Evolutionary conservation across 805 yeast genomes (phyloP), one percentile per base, ranked within the genome.

Genomic region (Maudiozyma serrabonitensis): DNA sequence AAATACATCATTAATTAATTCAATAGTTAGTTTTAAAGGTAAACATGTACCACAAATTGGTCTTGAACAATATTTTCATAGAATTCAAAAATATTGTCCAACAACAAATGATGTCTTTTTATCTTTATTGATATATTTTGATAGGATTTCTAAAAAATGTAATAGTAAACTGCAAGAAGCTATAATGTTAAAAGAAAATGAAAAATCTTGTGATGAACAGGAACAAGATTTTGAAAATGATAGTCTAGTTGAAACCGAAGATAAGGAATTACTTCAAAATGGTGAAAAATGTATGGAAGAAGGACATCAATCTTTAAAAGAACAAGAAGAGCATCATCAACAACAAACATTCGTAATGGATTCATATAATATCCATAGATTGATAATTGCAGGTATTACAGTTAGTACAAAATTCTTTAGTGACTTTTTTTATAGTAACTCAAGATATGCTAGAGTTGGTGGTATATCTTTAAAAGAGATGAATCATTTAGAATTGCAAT

Each of bases 91-190:
- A 68, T 93, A 93, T 69, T 93, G 99, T 66, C 98, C 99, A 0
- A 93, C 93, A n/a, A 90, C 99, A 2, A 91, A 91, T 67, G 98
- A 93, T 64, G 98, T 93, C 34, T 93, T 90, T 66, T 70, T 93
- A 45, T 83, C 96, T 38, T 69, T 93, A 35, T 73, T 93, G 58
- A 97, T 93, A 31, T 93, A 93, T 66, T 89, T 93, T 69, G 99
- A 93, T 68, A 73, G 98, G 54, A 88, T 91, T 43, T 93, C 95
- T 18, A 87, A 87, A 61, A 76, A 87, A 53, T 59, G 65, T 54
- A 64, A 65, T 47, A 59, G 54, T 52, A 45, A 41, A 41, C 19
- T 28, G 38, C 23, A 41, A 15, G 45, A 49, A 39, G 43, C 11
- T 40, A 32, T 43, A 43, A 41, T 19, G 18, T n/a, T 16, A 35